Evolutionary conservation across 257 asterid genomes (phyloP).

Genomic region (Przewalskia tangutica): DNA sequence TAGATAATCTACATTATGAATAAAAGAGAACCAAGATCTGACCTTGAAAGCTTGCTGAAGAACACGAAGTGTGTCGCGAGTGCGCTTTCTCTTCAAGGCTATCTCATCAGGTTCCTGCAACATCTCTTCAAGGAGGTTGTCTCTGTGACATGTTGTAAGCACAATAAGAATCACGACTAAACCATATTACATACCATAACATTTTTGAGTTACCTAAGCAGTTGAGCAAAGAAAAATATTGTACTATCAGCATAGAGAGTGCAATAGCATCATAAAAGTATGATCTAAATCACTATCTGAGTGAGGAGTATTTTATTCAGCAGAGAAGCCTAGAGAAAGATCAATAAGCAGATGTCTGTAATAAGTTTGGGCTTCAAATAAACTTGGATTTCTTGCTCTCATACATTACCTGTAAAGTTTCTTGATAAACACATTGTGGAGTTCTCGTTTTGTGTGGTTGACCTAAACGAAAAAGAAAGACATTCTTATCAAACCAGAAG

Average conservation of each 20-base stretch:
- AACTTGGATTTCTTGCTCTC: not conserved
- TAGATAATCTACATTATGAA: not conserved
- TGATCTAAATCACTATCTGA: not conserved
- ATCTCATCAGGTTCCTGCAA: slow-evolving; percentile 95
- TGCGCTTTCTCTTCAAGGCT: slow-evolving; percentile 75
- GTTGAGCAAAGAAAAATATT: not conserved
- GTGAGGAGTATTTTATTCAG: not conserved
- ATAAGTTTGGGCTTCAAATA: not conserved
- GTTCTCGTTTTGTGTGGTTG: slow-evolving; percentile 87
- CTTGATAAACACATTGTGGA: slow-evolving; percentile 66
- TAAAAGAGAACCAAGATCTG: slow-evolving; percentile 18
- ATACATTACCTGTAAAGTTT: slow-evolving; percentile 62
- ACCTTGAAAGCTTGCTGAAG: slow-evolving; percentile 94
- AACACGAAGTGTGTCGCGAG: slow-evolving; percentile 75
- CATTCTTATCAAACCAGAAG: not conserved
- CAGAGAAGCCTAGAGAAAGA: not conserved
- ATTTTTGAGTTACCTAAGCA: not conserved
- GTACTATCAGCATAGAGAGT: not conserved
- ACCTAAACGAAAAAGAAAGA: slow-evolving; percentile 38
- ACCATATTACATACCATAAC: not conserved
- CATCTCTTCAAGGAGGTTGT: slow-evolving; percentile 85
- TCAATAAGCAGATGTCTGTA: not conserved
- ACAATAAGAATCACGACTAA: not conserved
- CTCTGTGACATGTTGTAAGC: slow-evolving; percentile 32
- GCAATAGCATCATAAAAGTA: not conserved